phyloP scores from a whole-genome alignment of 495 filamentous ascomycete species.

The Aspergillus leporis region DNA sequence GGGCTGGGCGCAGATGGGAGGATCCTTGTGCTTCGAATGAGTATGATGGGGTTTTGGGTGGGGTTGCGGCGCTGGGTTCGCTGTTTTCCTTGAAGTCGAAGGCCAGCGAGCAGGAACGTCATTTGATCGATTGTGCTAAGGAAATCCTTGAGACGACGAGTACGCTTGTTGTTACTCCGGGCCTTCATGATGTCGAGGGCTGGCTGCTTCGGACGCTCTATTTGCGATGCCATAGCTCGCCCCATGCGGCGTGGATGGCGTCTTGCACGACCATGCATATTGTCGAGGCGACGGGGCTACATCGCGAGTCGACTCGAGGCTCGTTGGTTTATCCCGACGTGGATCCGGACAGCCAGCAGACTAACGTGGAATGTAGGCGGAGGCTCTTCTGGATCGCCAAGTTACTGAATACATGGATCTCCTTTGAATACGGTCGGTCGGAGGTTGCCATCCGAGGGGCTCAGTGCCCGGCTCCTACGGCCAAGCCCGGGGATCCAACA shows the following conservation, averaged over 20 bases:
- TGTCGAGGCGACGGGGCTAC: constrained; percentile 39
- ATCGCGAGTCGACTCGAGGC: constrained; percentile 26
- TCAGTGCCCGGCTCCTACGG: constrained; percentile 5
- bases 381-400: constrained; percentile 27
- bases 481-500: not conserved
- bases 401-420: constrained; percentile 30
- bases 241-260: constrained; percentile 45
- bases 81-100: constrained; percentile 24
- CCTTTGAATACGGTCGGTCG: constrained; percentile 37
- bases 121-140: constrained; percentile 33
- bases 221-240: constrained; percentile 37
- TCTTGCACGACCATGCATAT: constrained; percentile 43
- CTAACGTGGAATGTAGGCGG: constrained; percentile 18
- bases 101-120: constrained; percentile 19
- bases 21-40: not conserved
- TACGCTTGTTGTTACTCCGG: constrained; percentile 8
- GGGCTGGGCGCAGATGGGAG: not conserved
- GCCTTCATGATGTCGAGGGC: constrained; percentile 29
- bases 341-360: not conserved
- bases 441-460: constrained; percentile 22
- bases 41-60: constrained; percentile 18
- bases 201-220: constrained; percentile 46
- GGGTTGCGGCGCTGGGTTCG: constrained; percentile 35
- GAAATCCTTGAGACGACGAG: constrained; percentile 29
- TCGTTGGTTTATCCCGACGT: not conserved